phyloP scores from a whole-genome alignment of 2,329 filamentous ascomycete species.

The Teratosphaeria epicoccoides region DNA sequence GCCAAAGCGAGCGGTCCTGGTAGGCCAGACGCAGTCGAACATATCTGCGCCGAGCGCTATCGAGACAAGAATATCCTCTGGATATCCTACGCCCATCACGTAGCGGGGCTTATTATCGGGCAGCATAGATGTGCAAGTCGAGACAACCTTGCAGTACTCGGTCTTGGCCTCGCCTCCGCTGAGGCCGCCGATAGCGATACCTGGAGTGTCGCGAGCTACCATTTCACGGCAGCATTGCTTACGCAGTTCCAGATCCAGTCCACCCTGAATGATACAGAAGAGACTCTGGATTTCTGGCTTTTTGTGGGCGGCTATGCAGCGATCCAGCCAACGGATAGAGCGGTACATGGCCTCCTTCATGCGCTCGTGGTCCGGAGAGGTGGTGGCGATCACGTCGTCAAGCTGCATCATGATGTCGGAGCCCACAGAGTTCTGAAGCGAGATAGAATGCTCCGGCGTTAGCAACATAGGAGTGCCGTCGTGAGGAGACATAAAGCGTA shows the following conservation, averaged over 20 bases:
- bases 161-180: slow-evolving; percentile 91
- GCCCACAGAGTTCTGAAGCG: slow-evolving; percentile 90
- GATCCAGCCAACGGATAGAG: slow-evolving; percentile 88
- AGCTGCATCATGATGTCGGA: slow-evolving; percentile 99
- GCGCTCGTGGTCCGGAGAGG: slow-evolving; percentile 73
- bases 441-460: slow-evolving; percentile 94
- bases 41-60: slow-evolving; percentile 93
- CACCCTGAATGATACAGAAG: slow-evolving; percentile 98
- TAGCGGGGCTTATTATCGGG: slow-evolving; percentile 93
- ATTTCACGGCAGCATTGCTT: slow-evolving; percentile 75
- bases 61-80: slow-evolving; percentile 88
- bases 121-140: slow-evolving; percentile 71
- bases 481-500: slow-evolving; percentile 90
- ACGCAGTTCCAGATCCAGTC: slow-evolving; percentile 77
- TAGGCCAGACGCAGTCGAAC: slow-evolving; percentile 99
- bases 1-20: slow-evolving; percentile 86
- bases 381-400: slow-evolving; percentile 94
- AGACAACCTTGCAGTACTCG: slow-evolving; percentile 78
- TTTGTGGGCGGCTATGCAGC: slow-evolving; percentile 82
- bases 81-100: slow-evolving; percentile 97
- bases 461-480: slow-evolving; percentile 93
- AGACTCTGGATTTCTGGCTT: slow-evolving; percentile 78
- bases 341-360: slow-evolving; percentile 94
- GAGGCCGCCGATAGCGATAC: slow-evolving; percentile 90
- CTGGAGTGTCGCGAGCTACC: slow-evolving; percentile 82